These are phyloP conservation scores for Amaranthus hypochondriacus DNA, from an alignment of 148 eudicot species.

Conservation along the genomic window DNA sequence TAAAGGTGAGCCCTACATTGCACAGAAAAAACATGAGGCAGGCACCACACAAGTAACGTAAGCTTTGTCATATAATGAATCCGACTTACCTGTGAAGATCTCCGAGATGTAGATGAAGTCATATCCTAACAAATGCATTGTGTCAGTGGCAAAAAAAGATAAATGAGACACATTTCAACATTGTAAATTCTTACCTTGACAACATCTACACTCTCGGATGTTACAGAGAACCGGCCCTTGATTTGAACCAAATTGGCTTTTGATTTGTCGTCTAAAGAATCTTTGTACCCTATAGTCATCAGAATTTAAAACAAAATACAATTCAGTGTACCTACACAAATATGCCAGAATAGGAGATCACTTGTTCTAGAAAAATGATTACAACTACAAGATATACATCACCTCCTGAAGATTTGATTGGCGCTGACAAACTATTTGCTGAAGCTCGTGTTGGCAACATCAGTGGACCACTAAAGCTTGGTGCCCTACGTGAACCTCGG, in stretches of 20 bases:
- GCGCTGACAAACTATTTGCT: constrained; percentile 97
- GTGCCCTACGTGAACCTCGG: constrained; percentile 54
- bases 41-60: constrained; percentile 12
- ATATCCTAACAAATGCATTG: constrained; percentile 51
- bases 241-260: constrained; percentile 89
- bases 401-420: constrained; percentile 93
- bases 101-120: constrained; percentile 49
- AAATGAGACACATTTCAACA: constrained; percentile 2
- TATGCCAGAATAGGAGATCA: not conserved
- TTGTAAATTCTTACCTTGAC: constrained; percentile 53
- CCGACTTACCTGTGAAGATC: constrained; percentile 56
- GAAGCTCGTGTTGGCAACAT: constrained; percentile 89
- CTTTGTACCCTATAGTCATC: constrained; percentile 58
- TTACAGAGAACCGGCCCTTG: constrained; percentile 92
- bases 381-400: constrained; percentile 4
- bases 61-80: not conserved
- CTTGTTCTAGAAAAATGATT: not conserved
- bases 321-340: not conserved
- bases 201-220: constrained; percentile 91
- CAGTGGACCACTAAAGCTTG: constrained; percentile 92
- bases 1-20: constrained; percentile 62
- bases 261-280: constrained; percentile 85
- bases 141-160: constrained; percentile 30
- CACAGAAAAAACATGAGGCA: constrained; percentile 26
- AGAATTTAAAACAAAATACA: constrained; percentile 1